Percentiles rank a stretch among this genome's conserved stretches.
phyloP scores from a whole-genome alignment of 2,329 filamentous ascomycete species.

The Diaporthe caulivora region DNA sequence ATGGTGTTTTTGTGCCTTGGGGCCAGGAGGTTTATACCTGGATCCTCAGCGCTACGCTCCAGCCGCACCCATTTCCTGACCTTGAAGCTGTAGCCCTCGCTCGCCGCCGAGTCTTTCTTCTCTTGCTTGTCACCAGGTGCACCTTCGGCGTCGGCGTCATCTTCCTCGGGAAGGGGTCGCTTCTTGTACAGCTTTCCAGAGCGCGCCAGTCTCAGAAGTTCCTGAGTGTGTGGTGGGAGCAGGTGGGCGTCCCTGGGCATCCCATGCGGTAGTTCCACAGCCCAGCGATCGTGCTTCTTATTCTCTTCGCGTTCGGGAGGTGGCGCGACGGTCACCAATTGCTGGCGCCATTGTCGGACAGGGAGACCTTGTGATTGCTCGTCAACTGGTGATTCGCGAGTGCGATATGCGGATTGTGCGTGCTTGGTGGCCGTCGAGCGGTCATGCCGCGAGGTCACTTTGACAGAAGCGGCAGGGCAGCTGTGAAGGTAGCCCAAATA shows the following conservation, averaged over 20 bases:
- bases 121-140: slow-evolving; percentile 63
- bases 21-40: slow-evolving; percentile 71
- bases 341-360: slow-evolving; percentile 89
- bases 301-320: slow-evolving; percentile 73
- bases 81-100: slow-evolving; percentile 69
- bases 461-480: no score
- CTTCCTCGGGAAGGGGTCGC: slow-evolving; percentile 74
- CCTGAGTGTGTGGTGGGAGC: slow-evolving; percentile 82
- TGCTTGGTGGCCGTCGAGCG: not conserved
- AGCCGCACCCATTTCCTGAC: slow-evolving; percentile 72
- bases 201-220: slow-evolving; percentile 83
- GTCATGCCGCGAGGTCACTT: not conserved
- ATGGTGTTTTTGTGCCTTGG: slow-evolving; percentile 72
- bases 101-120: slow-evolving; percentile 75
- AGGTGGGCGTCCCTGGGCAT: slow-evolving; percentile 91
- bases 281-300: slow-evolving; percentile 76
- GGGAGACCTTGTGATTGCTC: slow-evolving; percentile 76
- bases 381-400: slow-evolving; percentile 1
- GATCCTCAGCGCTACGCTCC: slow-evolving; percentile 71
- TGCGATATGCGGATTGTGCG: not conserved
- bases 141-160: slow-evolving; percentile 65
- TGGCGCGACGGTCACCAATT: slow-evolving; percentile 76
- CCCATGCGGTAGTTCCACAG: slow-evolving; percentile 78
- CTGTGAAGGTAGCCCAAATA: not conserved
- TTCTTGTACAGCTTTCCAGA: slow-evolving; percentile 85